phyloP scores from a whole-genome alignment of 305 asterid species.

The Rubia peregrina region DNA sequence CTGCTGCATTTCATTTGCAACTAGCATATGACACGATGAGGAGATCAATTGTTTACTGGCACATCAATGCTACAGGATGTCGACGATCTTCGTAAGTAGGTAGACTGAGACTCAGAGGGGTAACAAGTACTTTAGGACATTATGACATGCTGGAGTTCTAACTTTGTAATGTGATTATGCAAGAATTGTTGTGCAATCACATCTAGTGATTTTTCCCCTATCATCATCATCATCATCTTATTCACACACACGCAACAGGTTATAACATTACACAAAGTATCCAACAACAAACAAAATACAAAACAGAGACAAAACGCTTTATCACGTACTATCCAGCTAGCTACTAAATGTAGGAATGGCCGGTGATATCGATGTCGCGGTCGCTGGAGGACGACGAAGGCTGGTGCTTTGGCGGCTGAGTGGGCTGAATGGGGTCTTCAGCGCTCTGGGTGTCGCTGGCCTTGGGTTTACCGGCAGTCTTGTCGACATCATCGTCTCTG shows the following conservation, averaged over 20 bases:
- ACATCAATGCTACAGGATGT: constrained; percentile 4
- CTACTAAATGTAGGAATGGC: constrained; percentile 66
- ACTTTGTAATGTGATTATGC: not conserved
- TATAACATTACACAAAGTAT: no score
- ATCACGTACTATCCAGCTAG: not conserved
- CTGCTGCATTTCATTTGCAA: constrained; percentile 5
- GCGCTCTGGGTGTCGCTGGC: constrained; percentile 66
- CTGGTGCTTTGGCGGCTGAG: constrained; percentile 35
- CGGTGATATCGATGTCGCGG: constrained; percentile 59
- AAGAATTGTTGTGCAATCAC: constrained; percentile 3
- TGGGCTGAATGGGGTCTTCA: constrained; percentile 50
- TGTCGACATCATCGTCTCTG: constrained; percentile 37
- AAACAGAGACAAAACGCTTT: no score
- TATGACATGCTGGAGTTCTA: not conserved
- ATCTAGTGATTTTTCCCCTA: no score
- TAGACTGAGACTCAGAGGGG: constrained; percentile 6
- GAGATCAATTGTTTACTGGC: constrained; percentile 2
- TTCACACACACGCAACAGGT: not conserved
- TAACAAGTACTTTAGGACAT: constrained; percentile 1
- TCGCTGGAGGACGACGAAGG: constrained; percentile 73
- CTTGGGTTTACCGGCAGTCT: not conserved
- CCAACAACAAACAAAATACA: not conserved
- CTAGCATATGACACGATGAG: not conserved
- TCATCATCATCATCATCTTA: no score
- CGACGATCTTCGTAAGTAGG: constrained; percentile 1